These are phyloP conservation scores for Sclerotinia sclerotiorum DNA, from an alignment of 2,329 filamentous ascomycete genomes.

Conservation along the genomic window DNA sequence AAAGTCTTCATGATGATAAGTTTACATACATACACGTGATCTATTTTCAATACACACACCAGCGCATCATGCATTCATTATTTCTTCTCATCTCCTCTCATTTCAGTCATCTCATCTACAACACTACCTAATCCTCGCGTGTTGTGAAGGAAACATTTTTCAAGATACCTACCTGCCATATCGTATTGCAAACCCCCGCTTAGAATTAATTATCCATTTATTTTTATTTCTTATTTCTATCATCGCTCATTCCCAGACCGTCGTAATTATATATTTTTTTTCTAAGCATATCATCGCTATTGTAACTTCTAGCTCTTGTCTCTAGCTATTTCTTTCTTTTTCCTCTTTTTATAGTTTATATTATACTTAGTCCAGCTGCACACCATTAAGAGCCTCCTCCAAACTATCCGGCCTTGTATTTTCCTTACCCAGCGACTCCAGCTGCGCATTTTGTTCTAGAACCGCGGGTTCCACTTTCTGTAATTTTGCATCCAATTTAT, in stretches of 20 bases:
- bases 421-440: neutral
- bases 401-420: constrained; percentile 28
- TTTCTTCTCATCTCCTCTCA: no score
- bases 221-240: no score
- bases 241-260: neutral
- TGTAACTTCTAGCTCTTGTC: no score
- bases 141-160: neutral
- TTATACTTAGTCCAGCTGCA: constrained; percentile 37
- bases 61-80: no score
- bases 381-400: constrained; percentile 38
- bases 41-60: no score
- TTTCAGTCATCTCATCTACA: no score
- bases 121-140: neutral
- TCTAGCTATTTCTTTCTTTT: neutral
- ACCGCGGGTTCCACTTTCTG: constrained; percentile 27
- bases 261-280: neutral
- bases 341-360: no score
- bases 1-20: no score
- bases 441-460: constrained; percentile 26
- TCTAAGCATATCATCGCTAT: neutral
- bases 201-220: neutral
- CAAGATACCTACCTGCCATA: neutral
- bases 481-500: constrained; percentile 29
- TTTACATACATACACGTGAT: no score
- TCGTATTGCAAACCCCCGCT: neutral